Base-by-base conservation (phyloP, 2,329 filamentous ascomycete species). In the Neodidymelliopsis sp. region DNA sequence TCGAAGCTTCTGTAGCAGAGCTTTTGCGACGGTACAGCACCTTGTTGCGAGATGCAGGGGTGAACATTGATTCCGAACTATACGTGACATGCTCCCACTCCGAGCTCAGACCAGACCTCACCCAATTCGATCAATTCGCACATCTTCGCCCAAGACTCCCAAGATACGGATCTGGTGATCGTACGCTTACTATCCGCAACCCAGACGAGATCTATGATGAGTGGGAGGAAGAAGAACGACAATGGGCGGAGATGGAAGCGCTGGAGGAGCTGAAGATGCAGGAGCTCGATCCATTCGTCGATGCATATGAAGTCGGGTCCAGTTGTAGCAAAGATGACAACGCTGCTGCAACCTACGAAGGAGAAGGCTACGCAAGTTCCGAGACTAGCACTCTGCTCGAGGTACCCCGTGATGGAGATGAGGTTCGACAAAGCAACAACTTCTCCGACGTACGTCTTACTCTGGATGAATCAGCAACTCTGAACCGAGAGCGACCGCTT, bases 341-440 rank as follows among this genome's bases (percentile, higher is more conserved):
- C 5, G 6, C 15, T 6, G 13, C 13, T 5, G 23, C 8, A 8
- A 5, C 24, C 2, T 50, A 50, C 18, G 35, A 45, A 7, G 36
- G 27, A 13, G 24, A 42, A 19, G 31, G 52, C 27, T 57, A 56
- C n/a, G 54, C 57, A 8, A 56, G 47, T 10, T 58, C 61, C 10
- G 60, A 57, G 5, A 53, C 47, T 4, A 57, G 56, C 8, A 67
- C 65, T 3, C 24, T 66, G 6, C 54, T 66, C 11, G 53, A 62
- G 18, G 51, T 48, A 10, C 37, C 57, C 0, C 36, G 56, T 7
- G 11, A 27, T 4, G 18, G 44, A n/a, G 41, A 50, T 1, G 22
- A 23, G 12, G 18, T 23, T 27, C 37, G 44, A 4, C 19, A 16
- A 4, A 38, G 37, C 27, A 30, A 34, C 5, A 47, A 31, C 27